Evolutionary conservation across 768 basidiomycete species (phyloP).

Genomic region (Paxillus ammoniavirescens): DNA sequence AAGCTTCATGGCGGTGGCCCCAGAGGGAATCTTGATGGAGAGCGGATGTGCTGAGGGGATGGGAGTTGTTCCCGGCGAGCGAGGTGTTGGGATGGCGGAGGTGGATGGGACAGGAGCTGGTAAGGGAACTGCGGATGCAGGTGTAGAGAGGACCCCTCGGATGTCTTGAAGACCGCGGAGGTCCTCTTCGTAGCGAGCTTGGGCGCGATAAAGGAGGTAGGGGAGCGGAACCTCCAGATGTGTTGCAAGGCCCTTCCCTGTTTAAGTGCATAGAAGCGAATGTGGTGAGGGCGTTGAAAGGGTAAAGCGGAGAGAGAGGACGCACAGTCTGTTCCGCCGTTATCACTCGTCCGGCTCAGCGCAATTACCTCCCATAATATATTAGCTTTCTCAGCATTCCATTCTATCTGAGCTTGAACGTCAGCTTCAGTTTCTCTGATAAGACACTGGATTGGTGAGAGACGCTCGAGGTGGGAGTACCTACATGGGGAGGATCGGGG

Average conservation of each 20-base stretch:
- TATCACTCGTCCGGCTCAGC: slow-evolving; percentile 68
- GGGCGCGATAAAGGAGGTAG: slow-evolving; percentile 81
- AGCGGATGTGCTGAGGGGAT: slow-evolving; percentile 14
- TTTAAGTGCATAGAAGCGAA: background rate
- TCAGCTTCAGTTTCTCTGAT: slow-evolving; percentile 1
- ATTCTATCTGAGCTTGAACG: slow-evolving; percentile 61
- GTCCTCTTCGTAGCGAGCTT: slow-evolving; percentile 83
- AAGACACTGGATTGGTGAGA: slow-evolving; percentile 3
- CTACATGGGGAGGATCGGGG: slow-evolving; percentile 66
- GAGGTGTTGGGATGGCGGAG: slow-evolving; percentile 9
- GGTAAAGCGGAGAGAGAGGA: slow-evolving; percentile 11
- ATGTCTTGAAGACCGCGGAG: slow-evolving; percentile 76
- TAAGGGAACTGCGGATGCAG: slow-evolving; percentile 36
- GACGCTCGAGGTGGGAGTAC: slow-evolving; percentile 23
- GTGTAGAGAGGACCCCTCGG: slow-evolving; percentile 53
- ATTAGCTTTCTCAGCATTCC: slow-evolving; percentile 81
- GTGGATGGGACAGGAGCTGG: slow-evolving; percentile 12
- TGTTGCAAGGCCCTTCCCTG: slow-evolving; percentile 82
- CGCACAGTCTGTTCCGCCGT: slow-evolving; percentile 78
- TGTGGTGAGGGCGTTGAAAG: background rate
- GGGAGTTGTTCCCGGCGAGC: slow-evolving; percentile 16
- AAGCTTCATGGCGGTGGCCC: slow-evolving; percentile 6
- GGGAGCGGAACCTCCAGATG: slow-evolving; percentile 82
- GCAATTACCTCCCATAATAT: slow-evolving; percentile 88
- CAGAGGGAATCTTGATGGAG: slow-evolving; percentile 25